Percentiles rank a stretch among this genome's conserved stretches.
Conservation (phyloP, 2,329 filamentous ascomycete species). For the Periconia digitata region DNA sequence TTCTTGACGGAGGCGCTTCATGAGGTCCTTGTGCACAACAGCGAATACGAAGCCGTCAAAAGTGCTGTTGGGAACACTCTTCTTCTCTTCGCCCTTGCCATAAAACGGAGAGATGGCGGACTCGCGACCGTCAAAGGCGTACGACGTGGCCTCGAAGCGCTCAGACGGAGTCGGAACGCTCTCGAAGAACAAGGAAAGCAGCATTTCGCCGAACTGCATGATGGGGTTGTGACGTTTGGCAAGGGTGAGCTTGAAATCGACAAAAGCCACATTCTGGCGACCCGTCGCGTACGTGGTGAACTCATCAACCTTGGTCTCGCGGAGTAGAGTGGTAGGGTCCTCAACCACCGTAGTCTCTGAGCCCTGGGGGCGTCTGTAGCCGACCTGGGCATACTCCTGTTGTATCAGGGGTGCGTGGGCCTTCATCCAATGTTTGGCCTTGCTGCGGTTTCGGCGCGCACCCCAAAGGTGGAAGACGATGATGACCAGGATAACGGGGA, state of each 20-base stretch:
- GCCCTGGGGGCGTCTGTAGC: constrained; percentile 61
- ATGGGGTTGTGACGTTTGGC: constrained; percentile 86
- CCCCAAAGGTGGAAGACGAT: constrained; percentile 81
- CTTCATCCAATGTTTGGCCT: constrained; percentile 77
- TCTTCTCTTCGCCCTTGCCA: constrained; percentile 64
- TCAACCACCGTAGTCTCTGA: constrained; percentile 48
- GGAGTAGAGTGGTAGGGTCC: constrained; percentile 66
- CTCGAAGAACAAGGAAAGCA: constrained; percentile 78
- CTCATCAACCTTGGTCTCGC: constrained; percentile 86
- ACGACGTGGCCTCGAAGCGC: constrained; percentile 73
- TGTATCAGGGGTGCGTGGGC: constrained; percentile 72
- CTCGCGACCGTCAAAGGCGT: constrained; percentile 93
- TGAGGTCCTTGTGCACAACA: constrained; percentile 89
- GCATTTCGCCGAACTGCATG: constrained; percentile 64
- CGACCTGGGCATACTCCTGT: constrained; percentile 84
- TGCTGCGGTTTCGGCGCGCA: constrained; percentile 74
- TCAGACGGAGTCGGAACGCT: constrained; percentile 70
- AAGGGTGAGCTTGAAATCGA: constrained; percentile 81
- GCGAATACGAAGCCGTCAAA: constrained; percentile 96
- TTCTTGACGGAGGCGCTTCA: constrained; percentile 87
- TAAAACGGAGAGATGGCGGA: constrained; percentile 69
- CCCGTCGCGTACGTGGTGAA: constrained; percentile 87
- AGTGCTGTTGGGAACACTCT: constrained; percentile 58
- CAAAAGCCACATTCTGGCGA: constrained; percentile 87
- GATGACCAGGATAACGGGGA: constrained; percentile 73